phyloP scores from a whole-genome alignment of 1,139 yeast genomes.

The Yamadazyma epiphylla region DNA sequence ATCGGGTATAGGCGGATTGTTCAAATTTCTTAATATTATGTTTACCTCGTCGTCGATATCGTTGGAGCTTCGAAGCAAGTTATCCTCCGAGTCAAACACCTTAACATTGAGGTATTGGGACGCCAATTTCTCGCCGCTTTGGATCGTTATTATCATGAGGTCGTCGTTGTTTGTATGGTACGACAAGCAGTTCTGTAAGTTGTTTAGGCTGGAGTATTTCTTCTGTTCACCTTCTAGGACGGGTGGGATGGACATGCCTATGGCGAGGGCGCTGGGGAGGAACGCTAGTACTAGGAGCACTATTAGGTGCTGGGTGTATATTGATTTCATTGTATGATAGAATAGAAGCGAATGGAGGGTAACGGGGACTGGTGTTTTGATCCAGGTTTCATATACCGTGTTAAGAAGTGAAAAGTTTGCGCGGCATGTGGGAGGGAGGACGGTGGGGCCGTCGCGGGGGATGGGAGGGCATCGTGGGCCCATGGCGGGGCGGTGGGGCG shows the following conservation, averaged over 20 bases:
- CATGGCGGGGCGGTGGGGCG: too few relatives aligned
- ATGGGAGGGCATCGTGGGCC: too few relatives aligned
- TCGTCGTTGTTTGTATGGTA: slow-evolving; percentile 38
- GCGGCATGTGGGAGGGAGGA: too few relatives aligned
- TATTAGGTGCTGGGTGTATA: too few relatives aligned
- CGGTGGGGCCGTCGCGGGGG: too few relatives aligned
- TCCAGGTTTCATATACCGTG: too few relatives aligned
- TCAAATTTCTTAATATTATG: slow-evolving; percentile 36
- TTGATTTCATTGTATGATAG: too few relatives aligned
- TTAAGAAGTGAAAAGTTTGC: too few relatives aligned
- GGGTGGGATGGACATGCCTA: slow-evolving; percentile 13
- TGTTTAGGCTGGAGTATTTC: slow-evolving; percentile 22
- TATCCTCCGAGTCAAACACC: slow-evolving; percentile 36
- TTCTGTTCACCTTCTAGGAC: slow-evolving; percentile 15
- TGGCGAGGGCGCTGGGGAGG: slow-evolving; percentile 8
- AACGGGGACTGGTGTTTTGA: too few relatives aligned
- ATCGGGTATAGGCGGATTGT: slow-evolving; percentile 15
- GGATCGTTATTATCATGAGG: slow-evolving; percentile 29
- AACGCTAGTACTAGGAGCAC: too few relatives aligned
- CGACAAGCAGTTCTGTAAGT: slow-evolving; percentile 35
- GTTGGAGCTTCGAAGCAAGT: slow-evolving; percentile 27
- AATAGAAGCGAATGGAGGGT: too few relatives aligned
- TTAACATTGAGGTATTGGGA: slow-evolving; percentile 36
- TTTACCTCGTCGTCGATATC: slow-evolving; percentile 27
- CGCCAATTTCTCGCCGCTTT: slow-evolving; percentile 25